Conservation (phyloP, 2,329 filamentous ascomycete genomes). For the Fusarium begoniae region DNA sequence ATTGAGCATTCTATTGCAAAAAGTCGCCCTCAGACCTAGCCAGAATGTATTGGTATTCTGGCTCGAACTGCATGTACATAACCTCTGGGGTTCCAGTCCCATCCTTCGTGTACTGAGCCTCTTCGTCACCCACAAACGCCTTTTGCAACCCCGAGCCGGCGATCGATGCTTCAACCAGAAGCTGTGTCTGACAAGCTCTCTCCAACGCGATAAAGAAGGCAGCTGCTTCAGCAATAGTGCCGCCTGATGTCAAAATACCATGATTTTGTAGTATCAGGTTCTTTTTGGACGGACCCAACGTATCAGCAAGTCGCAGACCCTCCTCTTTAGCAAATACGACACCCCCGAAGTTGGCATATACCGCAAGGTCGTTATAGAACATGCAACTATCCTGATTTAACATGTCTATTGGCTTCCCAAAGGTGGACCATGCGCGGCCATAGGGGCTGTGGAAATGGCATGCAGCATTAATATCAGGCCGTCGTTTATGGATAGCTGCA, state of each 20-base stretch:
- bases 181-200: not conserved
- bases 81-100: not conserved
- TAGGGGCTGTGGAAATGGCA: not conserved
- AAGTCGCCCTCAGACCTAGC: not conserved
- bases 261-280: not conserved
- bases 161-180: not conserved
- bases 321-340: not conserved
- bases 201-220: not conserved
- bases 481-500: not conserved
- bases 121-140: not conserved
- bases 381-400: not conserved
- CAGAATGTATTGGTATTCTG: not conserved
- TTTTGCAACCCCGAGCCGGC: not conserved
- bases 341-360: not conserved
- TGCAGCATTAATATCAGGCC: not conserved
- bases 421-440: not conserved
- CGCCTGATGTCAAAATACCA: not conserved
- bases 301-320: not conserved
- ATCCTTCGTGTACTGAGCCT: not conserved
- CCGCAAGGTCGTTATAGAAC: not conserved
- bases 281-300: not conserved
- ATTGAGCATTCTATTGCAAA: not conserved
- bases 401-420: not conserved
- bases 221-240: not conserved
- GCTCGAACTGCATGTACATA: not conserved